Conservation (phyloP, 2,329 filamentous ascomycete genomes). For the Microdochium nivale region DNA sequence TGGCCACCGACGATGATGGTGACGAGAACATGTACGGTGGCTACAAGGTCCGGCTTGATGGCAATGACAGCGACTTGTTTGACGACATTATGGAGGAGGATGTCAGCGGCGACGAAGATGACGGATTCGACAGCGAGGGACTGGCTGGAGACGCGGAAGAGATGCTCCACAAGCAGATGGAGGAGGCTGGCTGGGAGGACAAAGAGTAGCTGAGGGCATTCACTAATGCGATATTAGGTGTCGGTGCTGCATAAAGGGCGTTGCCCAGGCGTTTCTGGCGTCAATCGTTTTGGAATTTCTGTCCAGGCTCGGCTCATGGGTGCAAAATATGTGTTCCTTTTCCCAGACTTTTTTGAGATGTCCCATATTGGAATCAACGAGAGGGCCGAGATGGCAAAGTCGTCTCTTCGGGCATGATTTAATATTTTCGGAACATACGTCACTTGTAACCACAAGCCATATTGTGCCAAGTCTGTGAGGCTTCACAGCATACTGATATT, state of each 20-base stretch:
- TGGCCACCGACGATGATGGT: conserved; percentile 21
- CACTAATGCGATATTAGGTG: too few species aligned
- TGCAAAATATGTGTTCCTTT: too few species aligned
- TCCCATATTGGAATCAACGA: too few species aligned
- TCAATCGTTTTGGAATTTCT: background rate
- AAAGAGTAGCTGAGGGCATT: conserved; percentile 37
- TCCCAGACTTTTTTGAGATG: too few species aligned
- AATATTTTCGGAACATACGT: too few species aligned
- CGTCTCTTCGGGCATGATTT: too few species aligned
- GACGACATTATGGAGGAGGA: conserved; percentile 38
- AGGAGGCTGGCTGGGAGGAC: conserved; percentile 29
- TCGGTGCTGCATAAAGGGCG: background rate
- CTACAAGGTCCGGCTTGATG: conserved; percentile 27
- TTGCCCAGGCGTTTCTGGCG: background rate
- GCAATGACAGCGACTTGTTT: conserved; percentile 28
- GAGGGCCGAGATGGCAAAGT: too few species aligned
- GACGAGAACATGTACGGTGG: conserved; percentile 25
- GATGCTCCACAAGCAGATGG: conserved; percentile 30
- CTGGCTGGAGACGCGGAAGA: conserved; percentile 40
- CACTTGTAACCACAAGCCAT: too few species aligned
- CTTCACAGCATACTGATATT: too few species aligned
- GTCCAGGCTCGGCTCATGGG: background rate
- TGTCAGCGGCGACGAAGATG: conserved; percentile 11
- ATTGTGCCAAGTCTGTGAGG: background rate
- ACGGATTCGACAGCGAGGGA: conserved; percentile 38